Evolutionary conservation across 202 grass and related monocot species (phyloP).

Genomic region (Setaria italica): DNA sequence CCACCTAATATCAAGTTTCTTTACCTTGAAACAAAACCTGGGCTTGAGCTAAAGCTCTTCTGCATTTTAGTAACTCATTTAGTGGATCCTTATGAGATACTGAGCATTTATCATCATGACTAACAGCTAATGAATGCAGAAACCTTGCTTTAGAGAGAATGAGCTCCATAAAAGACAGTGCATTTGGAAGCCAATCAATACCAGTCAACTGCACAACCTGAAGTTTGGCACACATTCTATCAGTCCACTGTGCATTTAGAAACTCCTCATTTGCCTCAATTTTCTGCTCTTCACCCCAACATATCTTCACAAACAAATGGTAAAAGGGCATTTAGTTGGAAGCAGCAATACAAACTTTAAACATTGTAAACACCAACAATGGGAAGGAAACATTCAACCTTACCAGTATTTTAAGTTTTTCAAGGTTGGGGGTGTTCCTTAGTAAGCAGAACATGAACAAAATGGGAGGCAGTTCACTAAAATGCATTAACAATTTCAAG

Average conservation of each 20-base stretch:
- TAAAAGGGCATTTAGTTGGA: not conserved
- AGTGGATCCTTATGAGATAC: not conserved
- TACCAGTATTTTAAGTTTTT: conserved; percentile 51
- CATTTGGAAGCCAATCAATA: conserved; percentile 34
- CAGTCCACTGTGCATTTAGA: conserved; percentile 37
- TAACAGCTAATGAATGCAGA: not conserved
- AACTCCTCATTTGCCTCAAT: conserved; percentile 32
- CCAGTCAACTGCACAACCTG: conserved; percentile 33
- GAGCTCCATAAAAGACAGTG: conserved; percentile 32
- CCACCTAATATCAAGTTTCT: not conserved
- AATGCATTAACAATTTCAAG: conserved; percentile 33
- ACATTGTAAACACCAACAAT: not conserved
- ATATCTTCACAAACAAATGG: conserved; percentile 37
- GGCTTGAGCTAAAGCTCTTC: conserved; percentile 41
- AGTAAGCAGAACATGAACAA: conserved; percentile 35
- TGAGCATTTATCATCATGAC: not conserved
- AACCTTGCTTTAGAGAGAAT: conserved; percentile 7
- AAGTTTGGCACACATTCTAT: conserved; percentile 48
- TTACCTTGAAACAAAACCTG: conserved; percentile 45
- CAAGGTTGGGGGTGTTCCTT: conserved; percentile 32
- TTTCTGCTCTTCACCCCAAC: not conserved
- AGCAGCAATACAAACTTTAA: not conserved
- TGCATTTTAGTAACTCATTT: not conserved
- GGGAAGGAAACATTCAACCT: not conserved
- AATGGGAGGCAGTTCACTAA: conserved; percentile 27